Evolutionary conservation across 2,329 filamentous ascomycete species (phyloP).

Genomic region (Graphiopsis chlorocephala): DNA sequence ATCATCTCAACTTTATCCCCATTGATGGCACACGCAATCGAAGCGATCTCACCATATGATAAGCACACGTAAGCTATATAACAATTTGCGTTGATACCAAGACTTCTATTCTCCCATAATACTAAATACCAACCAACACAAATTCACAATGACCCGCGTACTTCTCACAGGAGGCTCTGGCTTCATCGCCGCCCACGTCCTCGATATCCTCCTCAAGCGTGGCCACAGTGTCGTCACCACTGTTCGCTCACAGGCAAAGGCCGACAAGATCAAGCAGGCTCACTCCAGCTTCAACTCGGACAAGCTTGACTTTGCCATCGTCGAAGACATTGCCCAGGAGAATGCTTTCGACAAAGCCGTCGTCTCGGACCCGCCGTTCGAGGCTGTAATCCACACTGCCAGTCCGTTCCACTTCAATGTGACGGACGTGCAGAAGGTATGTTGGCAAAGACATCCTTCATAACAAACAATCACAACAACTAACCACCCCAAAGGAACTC

Average conservation of each 20-base stretch:
- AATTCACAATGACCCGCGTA: slow-evolving; percentile 29
- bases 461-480: neutral
- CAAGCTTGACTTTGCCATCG: slow-evolving; percentile 63
- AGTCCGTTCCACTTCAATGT: slow-evolving; percentile 74
- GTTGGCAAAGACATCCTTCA: neutral
- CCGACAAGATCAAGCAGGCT: slow-evolving; percentile 56
- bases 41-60: neutral
- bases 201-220: slow-evolving; percentile 55
- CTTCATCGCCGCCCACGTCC: slow-evolving; percentile 65
- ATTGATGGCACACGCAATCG: neutral
- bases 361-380: slow-evolving; percentile 62
- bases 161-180: slow-evolving; percentile 53
- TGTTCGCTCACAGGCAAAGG: slow-evolving; percentile 61
- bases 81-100: neutral
- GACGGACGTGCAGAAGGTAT: slow-evolving; percentile 63
- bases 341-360: slow-evolving; percentile 65
- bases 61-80: slow-evolving; percentile 5
- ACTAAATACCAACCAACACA: neutral
- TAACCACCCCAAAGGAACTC: slow-evolving; percentile 39
- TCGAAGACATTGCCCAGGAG: slow-evolving; percentile 68
- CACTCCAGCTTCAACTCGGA: slow-evolving; percentile 52
- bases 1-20: slow-evolving; percentile 10
- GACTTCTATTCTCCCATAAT: neutral
- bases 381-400: slow-evolving; percentile 72
- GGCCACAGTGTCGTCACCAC: slow-evolving; percentile 63